phyloP scores from a whole-genome alignment of 306 rosid species.

The Malus asiatica region DNA sequence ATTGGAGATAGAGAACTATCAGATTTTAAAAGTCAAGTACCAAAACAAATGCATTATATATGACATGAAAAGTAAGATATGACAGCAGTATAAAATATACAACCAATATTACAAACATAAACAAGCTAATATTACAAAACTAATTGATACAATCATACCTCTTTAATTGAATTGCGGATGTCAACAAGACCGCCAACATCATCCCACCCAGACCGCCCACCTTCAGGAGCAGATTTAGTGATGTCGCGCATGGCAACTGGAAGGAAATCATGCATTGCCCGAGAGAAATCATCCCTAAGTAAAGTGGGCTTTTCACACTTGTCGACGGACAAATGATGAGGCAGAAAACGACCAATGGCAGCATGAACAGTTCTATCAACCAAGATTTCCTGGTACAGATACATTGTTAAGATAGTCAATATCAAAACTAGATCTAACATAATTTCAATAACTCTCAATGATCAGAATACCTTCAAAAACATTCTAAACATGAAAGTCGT shows the following conservation, averaged over 20 bases:
- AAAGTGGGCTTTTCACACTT: constrained; percentile 52
- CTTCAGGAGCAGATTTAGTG: constrained; percentile 65
- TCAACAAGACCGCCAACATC: constrained; percentile 93
- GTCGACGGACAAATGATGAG: constrained; percentile 29
- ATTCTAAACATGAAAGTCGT: neutral
- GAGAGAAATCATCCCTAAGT: constrained; percentile 66
- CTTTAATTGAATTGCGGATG: constrained; percentile 71
- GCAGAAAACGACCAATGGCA: constrained; percentile 70
- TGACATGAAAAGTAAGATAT: neutral
- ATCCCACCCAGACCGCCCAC: constrained; percentile 89
- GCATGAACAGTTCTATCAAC: constrained; percentile 91
- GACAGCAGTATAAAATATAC: neutral
- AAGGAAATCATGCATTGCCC: constrained; percentile 84
- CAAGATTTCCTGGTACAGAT: constrained; percentile 66
- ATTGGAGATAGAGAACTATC: neutral
- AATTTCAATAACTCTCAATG: neutral
- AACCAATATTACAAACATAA: neutral
- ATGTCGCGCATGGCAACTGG: constrained; percentile 96
- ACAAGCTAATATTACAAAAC: neutral
- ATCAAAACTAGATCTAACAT: neutral
- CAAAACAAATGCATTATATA: neutral
- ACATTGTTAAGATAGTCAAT: neutral
- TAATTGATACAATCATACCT: constrained; percentile 32
- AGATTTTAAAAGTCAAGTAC: neutral
- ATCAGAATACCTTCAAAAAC: neutral